Evolutionary conservation across 306 rosid species (phyloP).

Genomic region (Castanea sativa): DNA sequence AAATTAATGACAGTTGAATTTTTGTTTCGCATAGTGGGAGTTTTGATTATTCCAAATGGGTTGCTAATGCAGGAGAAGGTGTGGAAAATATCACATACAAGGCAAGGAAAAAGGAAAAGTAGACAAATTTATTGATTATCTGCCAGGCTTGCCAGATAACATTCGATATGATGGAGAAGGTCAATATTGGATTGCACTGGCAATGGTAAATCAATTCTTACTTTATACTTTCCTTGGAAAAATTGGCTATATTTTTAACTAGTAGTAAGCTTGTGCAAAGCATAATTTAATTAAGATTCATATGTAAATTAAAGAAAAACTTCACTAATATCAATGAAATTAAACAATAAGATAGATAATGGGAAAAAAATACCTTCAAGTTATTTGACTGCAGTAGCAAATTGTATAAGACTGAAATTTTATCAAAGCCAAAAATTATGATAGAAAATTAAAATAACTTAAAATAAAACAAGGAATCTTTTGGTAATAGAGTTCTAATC

Average conservation of each 20-base stretch:
- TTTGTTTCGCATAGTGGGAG: not conserved
- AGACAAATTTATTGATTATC: slow-evolving; percentile 36
- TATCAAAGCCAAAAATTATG: too few species aligned
- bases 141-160: slow-evolving; percentile 68
- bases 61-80: slow-evolving; percentile 41
- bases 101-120: slow-evolving; percentile 57
- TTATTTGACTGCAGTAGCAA: too few species aligned
- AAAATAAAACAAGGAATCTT: too few species aligned
- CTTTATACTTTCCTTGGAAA: not conserved
- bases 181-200: slow-evolving; percentile 51
- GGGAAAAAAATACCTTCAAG: too few species aligned
- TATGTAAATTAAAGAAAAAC: too few species aligned
- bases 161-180: slow-evolving; percentile 67
- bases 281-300: too few species aligned
- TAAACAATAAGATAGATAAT: too few species aligned
- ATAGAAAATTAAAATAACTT: too few species aligned
- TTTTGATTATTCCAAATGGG: not conserved
- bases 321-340: too few species aligned
- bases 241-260: not conserved
- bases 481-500: too few species aligned
- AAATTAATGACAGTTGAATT: not conserved
- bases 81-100: slow-evolving; percentile 46
- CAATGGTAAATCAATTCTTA: slow-evolving; percentile 20
- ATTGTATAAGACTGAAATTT: too few species aligned
- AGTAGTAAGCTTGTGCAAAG: not conserved